Evolutionary conservation across 1,284 basidiomycete genomes (phyloP).

Genomic region (Austroboletus niveus): DNA sequence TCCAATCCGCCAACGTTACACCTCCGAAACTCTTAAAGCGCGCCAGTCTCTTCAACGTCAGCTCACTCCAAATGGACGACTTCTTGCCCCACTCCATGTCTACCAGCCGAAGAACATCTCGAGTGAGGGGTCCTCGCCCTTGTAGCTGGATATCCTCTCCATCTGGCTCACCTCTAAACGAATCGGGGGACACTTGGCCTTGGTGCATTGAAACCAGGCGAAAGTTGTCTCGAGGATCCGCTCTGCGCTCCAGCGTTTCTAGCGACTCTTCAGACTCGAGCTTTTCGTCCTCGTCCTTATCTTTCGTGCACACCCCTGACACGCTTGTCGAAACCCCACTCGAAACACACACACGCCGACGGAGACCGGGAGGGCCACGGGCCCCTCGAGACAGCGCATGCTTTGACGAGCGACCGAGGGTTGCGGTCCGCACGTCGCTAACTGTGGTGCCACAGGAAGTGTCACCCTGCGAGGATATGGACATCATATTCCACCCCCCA

Average conservation of each 20-base stretch:
- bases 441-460: constrained; percentile 7
- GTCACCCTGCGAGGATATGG: no score
- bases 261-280: constrained; percentile 15
- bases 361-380: constrained; percentile 27
- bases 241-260: constrained; percentile 23
- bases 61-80: constrained; percentile 15
- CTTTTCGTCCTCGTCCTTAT: constrained; percentile 18
- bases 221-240: constrained; percentile 15
- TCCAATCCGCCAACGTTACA: constrained; percentile 7
- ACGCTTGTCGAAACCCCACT: neutral
- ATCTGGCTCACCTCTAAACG: constrained; percentile 20
- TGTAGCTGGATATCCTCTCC: constrained; percentile 25
- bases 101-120: constrained; percentile 10
- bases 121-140: constrained; percentile 31
- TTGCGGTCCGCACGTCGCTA: constrained; percentile 15
- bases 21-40: neutral
- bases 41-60: neutral
- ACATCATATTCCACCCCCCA: constrained; percentile 1
- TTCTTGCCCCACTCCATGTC: constrained; percentile 6
- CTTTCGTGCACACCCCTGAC: constrained; percentile 5
- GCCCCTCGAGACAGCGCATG: constrained; percentile 12
- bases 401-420: constrained; percentile 10
- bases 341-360: constrained; percentile 8
- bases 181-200: constrained; percentile 19
- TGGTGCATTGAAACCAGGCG: constrained; percentile 17